Percentiles rank a stretch among this genome's conserved stretches.
These are phyloP conservation scores for Triticum turgidum DNA, from an alignment of 176 grass and related monocot genomes.

Conservation along the genomic window DNA sequence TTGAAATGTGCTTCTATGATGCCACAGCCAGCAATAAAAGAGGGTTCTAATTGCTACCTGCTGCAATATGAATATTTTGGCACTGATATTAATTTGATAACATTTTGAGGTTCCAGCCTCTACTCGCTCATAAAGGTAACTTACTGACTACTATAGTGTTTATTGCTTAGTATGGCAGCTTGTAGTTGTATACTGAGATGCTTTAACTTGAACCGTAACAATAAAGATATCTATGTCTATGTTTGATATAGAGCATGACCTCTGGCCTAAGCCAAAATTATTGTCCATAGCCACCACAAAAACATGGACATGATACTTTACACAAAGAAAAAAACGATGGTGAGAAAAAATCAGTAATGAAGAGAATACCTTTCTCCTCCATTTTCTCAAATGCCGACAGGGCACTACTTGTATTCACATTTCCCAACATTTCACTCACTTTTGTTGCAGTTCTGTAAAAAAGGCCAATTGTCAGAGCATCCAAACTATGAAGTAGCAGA, in stretches of 20 bases:
- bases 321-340: not conserved
- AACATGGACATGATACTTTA: not conserved
- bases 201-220: not conserved
- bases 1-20: not conserved
- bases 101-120: not conserved
- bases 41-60: not conserved
- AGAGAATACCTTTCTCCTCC: constrained; percentile 94
- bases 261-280: not conserved
- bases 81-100: not conserved
- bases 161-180: not conserved
- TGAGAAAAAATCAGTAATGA: not conserved
- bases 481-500: constrained; percentile 6
- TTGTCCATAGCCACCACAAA: not conserved
- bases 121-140: constrained; percentile 4
- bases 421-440: constrained; percentile 99
- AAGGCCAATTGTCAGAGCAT: not conserved
- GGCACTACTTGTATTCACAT: constrained; percentile 95
- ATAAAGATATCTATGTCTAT: constrained; percentile 23
- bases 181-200: not conserved
- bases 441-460: constrained; percentile 83
- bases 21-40: not conserved
- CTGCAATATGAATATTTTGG: not conserved
- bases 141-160: not conserved
- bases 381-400: constrained; percentile 99
- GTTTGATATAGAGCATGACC: not conserved